Percentiles rank a stretch among this genome's conserved stretches.
Conservation (phyloP, 2,329 filamentous ascomycete genomes). For the Colletotrichum tabaci region DNA sequence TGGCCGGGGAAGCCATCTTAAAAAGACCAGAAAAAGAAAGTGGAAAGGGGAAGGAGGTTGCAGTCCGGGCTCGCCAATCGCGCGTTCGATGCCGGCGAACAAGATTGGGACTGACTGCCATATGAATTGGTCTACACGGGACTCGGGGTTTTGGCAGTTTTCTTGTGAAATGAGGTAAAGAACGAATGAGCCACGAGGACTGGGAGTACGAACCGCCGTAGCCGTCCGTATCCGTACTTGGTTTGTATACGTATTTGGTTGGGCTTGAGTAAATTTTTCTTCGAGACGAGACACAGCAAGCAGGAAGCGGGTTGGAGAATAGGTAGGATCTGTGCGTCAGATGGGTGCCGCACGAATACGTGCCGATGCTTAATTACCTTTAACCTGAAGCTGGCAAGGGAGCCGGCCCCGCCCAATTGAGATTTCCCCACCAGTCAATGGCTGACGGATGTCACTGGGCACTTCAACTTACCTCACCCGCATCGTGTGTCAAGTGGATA, state of each 20-base stretch:
- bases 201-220: background rate
- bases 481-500: slow-evolving; percentile 1
- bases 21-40: background rate
- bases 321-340: background rate
- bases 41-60: background rate
- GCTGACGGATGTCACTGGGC: slow-evolving; percentile 33
- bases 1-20: background rate
- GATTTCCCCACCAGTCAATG: slow-evolving; percentile 41
- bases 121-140: no score
- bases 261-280: no score
- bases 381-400: background rate
- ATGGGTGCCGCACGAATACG: background rate
- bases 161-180: background rate
- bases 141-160: background rate
- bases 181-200: background rate
- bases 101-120: no score
- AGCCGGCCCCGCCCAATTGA: slow-evolving; percentile 28
- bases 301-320: background rate
- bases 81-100: background rate
- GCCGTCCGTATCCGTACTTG: background rate
- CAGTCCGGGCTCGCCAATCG: background rate
- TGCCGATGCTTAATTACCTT: slow-evolving; percentile 20
- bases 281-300: no score
- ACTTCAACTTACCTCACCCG: slow-evolving; percentile 23
- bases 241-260: no score